phyloP scores from a whole-genome alignment of 1,284 basidiomycete species.

The Rhodotorula sp. region DNA sequence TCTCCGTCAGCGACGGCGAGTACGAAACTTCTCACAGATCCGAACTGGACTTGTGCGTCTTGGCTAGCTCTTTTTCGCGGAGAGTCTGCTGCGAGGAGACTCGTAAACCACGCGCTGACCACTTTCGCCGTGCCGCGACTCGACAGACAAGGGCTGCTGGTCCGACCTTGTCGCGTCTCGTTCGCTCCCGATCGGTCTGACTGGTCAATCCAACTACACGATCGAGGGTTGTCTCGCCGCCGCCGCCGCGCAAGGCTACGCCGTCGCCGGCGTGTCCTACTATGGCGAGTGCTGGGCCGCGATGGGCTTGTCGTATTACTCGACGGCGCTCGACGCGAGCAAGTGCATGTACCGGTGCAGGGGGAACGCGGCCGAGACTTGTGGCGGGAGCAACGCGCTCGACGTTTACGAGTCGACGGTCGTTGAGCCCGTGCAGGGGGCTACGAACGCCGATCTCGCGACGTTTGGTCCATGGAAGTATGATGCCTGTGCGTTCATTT shows the following conservation, averaged over 20 bases:
- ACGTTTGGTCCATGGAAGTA: constrained; percentile 18
- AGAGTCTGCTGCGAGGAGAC: background rate
- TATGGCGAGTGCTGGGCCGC: constrained; percentile 35
- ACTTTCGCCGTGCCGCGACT: background rate
- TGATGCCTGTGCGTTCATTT: constrained; percentile 16
- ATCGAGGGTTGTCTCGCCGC: constrained; percentile 19
- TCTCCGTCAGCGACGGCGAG: background rate
- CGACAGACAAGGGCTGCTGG: constrained; percentile 24
- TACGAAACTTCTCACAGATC: constrained; percentile 10
- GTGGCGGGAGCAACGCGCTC: constrained; percentile 20
- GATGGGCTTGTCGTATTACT: constrained; percentile 15
- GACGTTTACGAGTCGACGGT: constrained; percentile 21
- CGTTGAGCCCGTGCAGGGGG: background rate
- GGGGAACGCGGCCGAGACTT: constrained; percentile 10
- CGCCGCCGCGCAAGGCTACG: background rate
- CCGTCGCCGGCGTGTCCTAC: constrained; percentile 23
- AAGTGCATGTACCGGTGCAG: constrained; percentile 16
- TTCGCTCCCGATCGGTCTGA: constrained; percentile 16
- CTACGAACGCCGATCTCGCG: constrained; percentile 10
- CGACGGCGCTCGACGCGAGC: background rate
- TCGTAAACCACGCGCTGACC: background rate
- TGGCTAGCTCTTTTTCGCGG: background rate
- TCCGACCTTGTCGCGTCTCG: constrained; percentile 25
- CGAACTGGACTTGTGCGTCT: constrained; percentile 19
- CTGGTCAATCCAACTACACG: constrained; percentile 15